These are phyloP conservation scores for Ophiosphaerella korrae DNA, from an alignment of 2,329 filamentous ascomycete species.

Conservation along the genomic window DNA sequence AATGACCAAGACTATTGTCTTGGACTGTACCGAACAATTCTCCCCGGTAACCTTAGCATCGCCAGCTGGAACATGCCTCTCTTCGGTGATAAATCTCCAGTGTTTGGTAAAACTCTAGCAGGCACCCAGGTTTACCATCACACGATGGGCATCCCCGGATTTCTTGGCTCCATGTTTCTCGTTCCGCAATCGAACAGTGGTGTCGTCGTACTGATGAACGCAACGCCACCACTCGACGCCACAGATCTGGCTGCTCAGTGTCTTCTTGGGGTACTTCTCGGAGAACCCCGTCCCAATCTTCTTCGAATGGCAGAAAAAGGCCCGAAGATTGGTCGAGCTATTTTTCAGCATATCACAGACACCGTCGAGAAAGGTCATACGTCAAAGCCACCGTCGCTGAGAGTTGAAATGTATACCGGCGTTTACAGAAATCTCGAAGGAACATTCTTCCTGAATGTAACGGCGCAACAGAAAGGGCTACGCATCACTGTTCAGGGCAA, in stretches of 20 bases:
- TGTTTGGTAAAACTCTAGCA: not conserved
- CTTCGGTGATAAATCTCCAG: not conserved
- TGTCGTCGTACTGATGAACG: slow-evolving; percentile 15
- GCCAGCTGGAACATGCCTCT: slow-evolving; percentile 12
- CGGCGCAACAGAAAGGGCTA: not conserved
- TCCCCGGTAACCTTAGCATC: slow-evolving; percentile 10
- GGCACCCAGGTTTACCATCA: not conserved
- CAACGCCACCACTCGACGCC: slow-evolving; percentile 13
- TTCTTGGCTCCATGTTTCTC: slow-evolving; percentile 6
- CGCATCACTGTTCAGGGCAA: not conserved
- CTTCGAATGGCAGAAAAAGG: not conserved
- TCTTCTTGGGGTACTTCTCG: slow-evolving; percentile 9
- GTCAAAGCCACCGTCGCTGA: not conserved
- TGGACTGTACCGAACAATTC: slow-evolving; percentile 14
- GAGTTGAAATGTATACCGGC: not conserved
- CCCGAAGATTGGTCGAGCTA: not conserved
- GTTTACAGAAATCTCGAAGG: not conserved
- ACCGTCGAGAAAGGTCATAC: not conserved
- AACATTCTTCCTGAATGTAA: not conserved
- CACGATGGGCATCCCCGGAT: not conserved
- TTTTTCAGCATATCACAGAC: not conserved
- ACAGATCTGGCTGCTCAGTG: slow-evolving; percentile 17
- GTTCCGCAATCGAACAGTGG: slow-evolving; percentile 13
- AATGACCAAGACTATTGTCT: slow-evolving; percentile 16
- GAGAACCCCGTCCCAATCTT: not conserved